These are phyloP conservation scores for Fraxinus pennsylvanica DNA, from an alignment of 257 asterid species.

Conservation along the genomic window DNA sequence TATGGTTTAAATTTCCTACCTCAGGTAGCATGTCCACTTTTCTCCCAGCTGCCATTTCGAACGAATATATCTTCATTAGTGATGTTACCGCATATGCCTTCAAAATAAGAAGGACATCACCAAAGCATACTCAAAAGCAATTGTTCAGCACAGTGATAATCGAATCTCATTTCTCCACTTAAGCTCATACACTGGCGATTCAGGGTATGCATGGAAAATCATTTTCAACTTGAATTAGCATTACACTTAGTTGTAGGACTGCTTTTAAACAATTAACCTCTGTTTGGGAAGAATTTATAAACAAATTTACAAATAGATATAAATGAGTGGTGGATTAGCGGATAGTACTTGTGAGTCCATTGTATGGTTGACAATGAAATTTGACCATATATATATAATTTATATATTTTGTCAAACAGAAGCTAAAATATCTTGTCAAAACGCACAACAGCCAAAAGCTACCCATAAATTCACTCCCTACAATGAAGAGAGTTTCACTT, in stretches of 20 bases:
- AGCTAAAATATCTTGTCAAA: neutral
- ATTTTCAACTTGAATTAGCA: neutral
- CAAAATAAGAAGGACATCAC: conserved; percentile 32
- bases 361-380: too few relatives aligned
- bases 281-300: too few relatives aligned
- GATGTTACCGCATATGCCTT: conserved; percentile 94
- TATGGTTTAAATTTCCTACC: conserved; percentile 43
- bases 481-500: neutral
- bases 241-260: neutral
- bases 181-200: neutral
- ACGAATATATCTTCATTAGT: conserved; percentile 81
- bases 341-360: too few relatives aligned
- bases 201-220: neutral
- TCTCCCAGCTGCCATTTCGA: conserved; percentile 95
- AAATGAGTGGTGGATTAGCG: too few relatives aligned
- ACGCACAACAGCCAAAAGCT: neutral
- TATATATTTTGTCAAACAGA: too few relatives aligned
- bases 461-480: neutral
- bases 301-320: too few relatives aligned
- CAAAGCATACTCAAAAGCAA: conserved; percentile 7
- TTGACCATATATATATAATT: too few relatives aligned
- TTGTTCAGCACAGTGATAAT: conserved; percentile 2
- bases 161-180: neutral
- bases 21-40: conserved; percentile 85
- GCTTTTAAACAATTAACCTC: neutral